Evolutionary conservation across 495 filamentous ascomycete genomes (phyloP), one percentile per base, ranked within the genome.

Genomic region (Neurospora sp.): DNA sequence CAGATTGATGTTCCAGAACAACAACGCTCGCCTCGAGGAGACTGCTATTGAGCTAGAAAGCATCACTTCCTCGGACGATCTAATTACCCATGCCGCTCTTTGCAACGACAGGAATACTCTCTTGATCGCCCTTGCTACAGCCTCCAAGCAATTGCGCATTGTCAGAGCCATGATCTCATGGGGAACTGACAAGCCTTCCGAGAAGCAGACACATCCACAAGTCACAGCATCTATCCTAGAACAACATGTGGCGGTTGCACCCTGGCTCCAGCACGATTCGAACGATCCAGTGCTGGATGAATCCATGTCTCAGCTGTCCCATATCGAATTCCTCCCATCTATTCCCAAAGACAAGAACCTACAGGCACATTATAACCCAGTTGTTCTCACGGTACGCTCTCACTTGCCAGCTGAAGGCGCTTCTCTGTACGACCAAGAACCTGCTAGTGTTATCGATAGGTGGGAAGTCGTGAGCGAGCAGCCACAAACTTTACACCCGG

Each of bases 71-170:
- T 90, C 89, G 12, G 88, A 91, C 69, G 89, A 93, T 69, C 75
- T 92, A 17, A 84, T 96, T 41, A 94, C 93, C 4, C 94, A 97
- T 82, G 93, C 93, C 3, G 87, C 94, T 16, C 83, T 96, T 71
- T 90, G 90, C 72, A 87, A 90, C 12, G 92, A 94, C 59, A 90
- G 86, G 81, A 86, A 89, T 91, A 86, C 79, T 22, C 77, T 93
- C 38, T 76, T 93, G 27, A 82, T 94, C 68, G 88, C 87, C 2
- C 88, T 90, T 45, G 88, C 89, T 38, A 93, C 90, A 5, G 83
- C 84, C 12, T 89, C 89, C 14, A 90, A 88, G 71, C 90, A 92
- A 78, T 85, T 93, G 27, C 87, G 85, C 59, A 78, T 92, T 4
- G 87, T 92, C 44, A 86, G 88, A 73, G 86, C 90, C 8, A 74